A percentile compares a stretch with the other conserved stretches of the same genome.
These are phyloP conservation scores for Solanum lycopersicoides DNA, from an alignment of 257 asterid species.

Conservation along the genomic window DNA sequence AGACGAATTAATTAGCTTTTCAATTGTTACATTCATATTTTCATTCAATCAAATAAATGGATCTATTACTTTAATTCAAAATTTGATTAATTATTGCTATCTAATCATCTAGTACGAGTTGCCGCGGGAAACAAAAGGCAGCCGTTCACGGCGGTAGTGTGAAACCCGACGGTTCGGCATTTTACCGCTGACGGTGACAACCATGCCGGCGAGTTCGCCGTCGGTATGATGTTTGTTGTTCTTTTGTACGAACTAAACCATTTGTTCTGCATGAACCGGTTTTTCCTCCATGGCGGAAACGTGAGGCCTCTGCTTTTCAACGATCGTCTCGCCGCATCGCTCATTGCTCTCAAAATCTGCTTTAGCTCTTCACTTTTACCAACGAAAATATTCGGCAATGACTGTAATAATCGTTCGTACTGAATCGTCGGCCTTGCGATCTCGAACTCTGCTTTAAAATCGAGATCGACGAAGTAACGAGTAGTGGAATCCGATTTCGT, in stretches of 20 bases:
- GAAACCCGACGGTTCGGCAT: slow-evolving; percentile 67
- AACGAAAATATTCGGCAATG: slow-evolving; percentile 45
- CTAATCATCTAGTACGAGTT: slow-evolving; percentile 42
- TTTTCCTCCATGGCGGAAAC: slow-evolving; percentile 81
- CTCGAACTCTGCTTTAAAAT: slow-evolving; percentile 54
- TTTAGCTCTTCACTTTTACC: slow-evolving; percentile 43
- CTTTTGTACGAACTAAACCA: slow-evolving; percentile 62
- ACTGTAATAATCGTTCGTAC: slow-evolving; percentile 28
- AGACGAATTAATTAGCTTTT: no score
- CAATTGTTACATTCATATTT: not conserved
- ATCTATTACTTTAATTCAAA: not conserved
- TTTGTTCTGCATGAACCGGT: slow-evolving; percentile 75
- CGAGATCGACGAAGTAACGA: slow-evolving; percentile 52
- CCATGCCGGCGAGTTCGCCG: not conserved
- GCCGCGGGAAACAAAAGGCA: slow-evolving; percentile 15
- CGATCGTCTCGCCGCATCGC: slow-evolving; percentile 57
- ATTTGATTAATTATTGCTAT: not conserved
- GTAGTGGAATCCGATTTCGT: slow-evolving; percentile 12
- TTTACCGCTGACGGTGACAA: slow-evolving; percentile 10
- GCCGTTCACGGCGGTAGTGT: slow-evolving; percentile 28
- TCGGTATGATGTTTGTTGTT: slow-evolving; percentile 29
- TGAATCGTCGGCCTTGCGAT: slow-evolving; percentile 62
- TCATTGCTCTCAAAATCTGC: slow-evolving; percentile 41
- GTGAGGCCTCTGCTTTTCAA: slow-evolving; percentile 45
- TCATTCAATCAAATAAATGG: not conserved